These are phyloP conservation scores for Dactylellina sp. DNA, from an alignment of 2,329 filamentous ascomycete species.

Conservation along the genomic window DNA sequence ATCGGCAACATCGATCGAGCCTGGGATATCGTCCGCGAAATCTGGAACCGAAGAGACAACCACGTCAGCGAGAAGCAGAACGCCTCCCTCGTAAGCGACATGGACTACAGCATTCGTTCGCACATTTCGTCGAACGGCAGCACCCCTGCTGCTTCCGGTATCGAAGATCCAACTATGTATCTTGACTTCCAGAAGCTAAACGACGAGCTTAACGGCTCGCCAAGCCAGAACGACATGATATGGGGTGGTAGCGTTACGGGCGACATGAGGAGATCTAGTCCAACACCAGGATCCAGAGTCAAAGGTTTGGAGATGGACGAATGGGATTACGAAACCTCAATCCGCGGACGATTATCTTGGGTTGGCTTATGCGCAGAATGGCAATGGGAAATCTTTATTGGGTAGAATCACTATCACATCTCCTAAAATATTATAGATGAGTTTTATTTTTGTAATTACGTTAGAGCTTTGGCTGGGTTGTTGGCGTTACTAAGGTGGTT, in stretches of 20 bases:
- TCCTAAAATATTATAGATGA: too few species aligned
- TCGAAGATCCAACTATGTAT: constrained; percentile 54
- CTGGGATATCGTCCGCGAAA: constrained; percentile 73
- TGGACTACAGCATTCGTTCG: constrained; percentile 62
- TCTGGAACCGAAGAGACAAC: constrained; percentile 73
- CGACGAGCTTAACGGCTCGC: constrained; percentile 40
- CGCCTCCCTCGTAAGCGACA: constrained; percentile 63
- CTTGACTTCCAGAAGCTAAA: constrained; percentile 54
- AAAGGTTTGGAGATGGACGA: constrained; percentile 53
- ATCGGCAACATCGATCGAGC: constrained; percentile 77
- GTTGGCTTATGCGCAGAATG: constrained; percentile 52
- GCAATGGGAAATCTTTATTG: constrained; percentile 56
- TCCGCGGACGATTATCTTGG: constrained; percentile 53
- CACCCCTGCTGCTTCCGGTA: constrained; percentile 45
- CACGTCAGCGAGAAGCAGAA: constrained; percentile 60
- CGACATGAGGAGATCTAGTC: constrained; percentile 42
- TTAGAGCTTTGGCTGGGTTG: constrained; percentile 3
- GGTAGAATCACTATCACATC: too few species aligned
- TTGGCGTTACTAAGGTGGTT: constrained; percentile 2
- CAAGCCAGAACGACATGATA: constrained; percentile 41
- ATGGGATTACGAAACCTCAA: constrained; percentile 55
- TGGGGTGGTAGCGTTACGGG: constrained; percentile 41
- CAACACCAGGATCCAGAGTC: constrained; percentile 41
- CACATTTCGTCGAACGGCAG: constrained; percentile 56
- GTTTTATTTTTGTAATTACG: not conserved